Percentiles rank a stretch among this genome's conserved stretches.
phyloP scores from a whole-genome alignment of 106 monocot species.

The Dendrobium officinale region DNA sequence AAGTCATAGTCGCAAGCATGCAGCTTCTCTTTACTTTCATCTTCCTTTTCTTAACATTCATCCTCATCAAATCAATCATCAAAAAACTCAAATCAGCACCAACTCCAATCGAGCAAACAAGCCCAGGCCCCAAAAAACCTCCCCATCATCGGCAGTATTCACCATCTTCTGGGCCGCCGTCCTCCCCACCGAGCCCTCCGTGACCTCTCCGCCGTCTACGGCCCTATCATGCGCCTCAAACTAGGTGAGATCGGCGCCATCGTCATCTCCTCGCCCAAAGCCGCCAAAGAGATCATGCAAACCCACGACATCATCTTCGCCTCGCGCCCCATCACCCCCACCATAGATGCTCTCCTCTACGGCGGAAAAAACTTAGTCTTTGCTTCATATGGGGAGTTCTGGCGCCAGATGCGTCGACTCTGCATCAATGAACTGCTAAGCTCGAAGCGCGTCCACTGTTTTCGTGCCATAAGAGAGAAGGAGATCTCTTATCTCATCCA shows the following conservation, averaged over 20 bases:
- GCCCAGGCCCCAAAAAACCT: slow-evolving; percentile 12
- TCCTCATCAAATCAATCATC: too few species aligned
- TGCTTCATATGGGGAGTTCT: slow-evolving; percentile 14
- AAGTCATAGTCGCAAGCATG: too few species aligned
- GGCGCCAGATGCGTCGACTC: slow-evolving; percentile 18
- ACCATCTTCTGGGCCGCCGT: neutral
- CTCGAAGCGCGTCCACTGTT: slow-evolving; percentile 6
- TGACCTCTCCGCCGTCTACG: slow-evolving; percentile 10
- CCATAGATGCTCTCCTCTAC: slow-evolving; percentile 5
- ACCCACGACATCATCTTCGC: slow-evolving; percentile 18
- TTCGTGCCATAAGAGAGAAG: neutral
- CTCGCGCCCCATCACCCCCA: slow-evolving; percentile 6
- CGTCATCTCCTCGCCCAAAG: slow-evolving; percentile 14
- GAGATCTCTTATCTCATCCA: slow-evolving; percentile 6
- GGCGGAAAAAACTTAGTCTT: slow-evolving; percentile 17
- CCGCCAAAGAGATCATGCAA: slow-evolving; percentile 9
- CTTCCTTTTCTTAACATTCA: too few species aligned
- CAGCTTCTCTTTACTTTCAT: too few species aligned
- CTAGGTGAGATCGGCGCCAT: slow-evolving; percentile 13
- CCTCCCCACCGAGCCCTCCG: slow-evolving; percentile 5
- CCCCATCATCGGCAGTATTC: slow-evolving; percentile 21
- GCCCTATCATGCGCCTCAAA: slow-evolving; percentile 12
- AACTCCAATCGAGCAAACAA: too few species aligned
- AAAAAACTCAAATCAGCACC: too few species aligned
- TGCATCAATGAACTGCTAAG: slow-evolving; percentile 9